These are phyloP conservation scores for Dendrothele bispora DNA, from an alignment of 768 basidiomycete species.

Conservation along the genomic window DNA sequence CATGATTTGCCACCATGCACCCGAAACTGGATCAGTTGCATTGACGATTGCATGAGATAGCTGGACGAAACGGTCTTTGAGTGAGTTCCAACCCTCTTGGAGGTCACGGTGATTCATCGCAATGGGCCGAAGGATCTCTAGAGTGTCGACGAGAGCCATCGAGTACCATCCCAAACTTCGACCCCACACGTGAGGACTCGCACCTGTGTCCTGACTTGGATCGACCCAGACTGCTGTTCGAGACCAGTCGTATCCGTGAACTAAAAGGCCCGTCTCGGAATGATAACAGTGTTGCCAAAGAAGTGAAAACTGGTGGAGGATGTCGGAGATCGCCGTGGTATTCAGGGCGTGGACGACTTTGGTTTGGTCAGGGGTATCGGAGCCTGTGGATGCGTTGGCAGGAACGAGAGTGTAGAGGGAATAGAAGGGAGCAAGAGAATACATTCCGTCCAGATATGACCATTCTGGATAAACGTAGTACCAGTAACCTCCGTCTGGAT, in stretches of 20 bases:
- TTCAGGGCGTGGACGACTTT: no score
- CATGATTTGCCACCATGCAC: constrained; percentile 51
- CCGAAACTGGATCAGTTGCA: constrained; percentile 36
- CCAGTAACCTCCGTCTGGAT: constrained; percentile 18
- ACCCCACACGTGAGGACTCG: constrained; percentile 48
- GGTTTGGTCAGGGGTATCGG: no score
- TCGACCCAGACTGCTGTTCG: constrained; percentile 43
- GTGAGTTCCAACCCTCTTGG: constrained; percentile 23
- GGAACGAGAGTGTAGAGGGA: constrained; percentile 16
- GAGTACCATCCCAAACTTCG: constrained; percentile 43
- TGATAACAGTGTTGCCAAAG: constrained; percentile 22
- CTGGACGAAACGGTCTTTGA: constrained; percentile 30
- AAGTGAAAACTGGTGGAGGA: constrained; percentile 20
- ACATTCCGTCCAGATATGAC: constrained; percentile 24
- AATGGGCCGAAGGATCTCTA: constrained; percentile 35
- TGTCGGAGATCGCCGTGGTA: constrained; percentile 19
- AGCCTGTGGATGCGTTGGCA: constrained; percentile 13
- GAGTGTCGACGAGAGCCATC: constrained; percentile 47
- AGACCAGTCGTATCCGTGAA: constrained; percentile 50
- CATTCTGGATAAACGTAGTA: constrained; percentile 16
- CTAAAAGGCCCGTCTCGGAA: no score
- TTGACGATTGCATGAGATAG: constrained; percentile 35
- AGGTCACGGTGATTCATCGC: no score
- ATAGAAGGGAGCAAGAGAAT: constrained; percentile 26
- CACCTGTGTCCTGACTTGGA: constrained; percentile 40